Evolutionary conservation across 495 filamentous ascomycete species (phyloP), one percentile per base, ranked within the genome.

Genomic region (Aspergillus diversus): DNA sequence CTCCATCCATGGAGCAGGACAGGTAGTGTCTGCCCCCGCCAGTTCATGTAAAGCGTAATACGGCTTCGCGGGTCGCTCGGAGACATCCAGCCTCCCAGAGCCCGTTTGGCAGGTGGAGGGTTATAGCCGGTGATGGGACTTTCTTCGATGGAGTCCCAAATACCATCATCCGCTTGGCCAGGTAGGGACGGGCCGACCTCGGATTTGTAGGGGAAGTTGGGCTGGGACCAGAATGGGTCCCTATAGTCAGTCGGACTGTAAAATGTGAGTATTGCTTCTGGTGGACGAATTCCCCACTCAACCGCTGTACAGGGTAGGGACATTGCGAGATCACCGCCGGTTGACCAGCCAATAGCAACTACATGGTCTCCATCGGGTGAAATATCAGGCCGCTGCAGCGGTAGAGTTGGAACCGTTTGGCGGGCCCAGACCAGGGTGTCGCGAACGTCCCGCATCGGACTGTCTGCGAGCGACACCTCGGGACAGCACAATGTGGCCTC

Each of bases 261-360:
- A 65, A 88, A 84, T 3, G 75, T 71, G 12, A 87, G 69, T 15
- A 85, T 79, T 0, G 79, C 83, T 3, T 78, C 58, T 0, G 84
- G 84, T 0, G 83, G 77, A 5, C 11, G 0, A 5, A 62, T 12
- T 17, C 60, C 60, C 1, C 39, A 43, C 12, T 50, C 7, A 1
- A 51, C 21, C 0, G 60, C 15, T 0, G 53, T 62, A 4, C 16
- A 62, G 1, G 60, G 43, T 0, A 81, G 55, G 3, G 78, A 71
- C 74, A 87, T 78, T n/a, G 84, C 83, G 0, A 89, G 73, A 9
- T 76, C 73, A 0, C 84, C 85, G 6, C 84, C 85, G 0, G 80
- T 75, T 0, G 84, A 87, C 85, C 84, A 88, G 0, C 86, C 84
- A 0, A 89, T 68, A 0, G 71, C 80, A 0, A 81, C 80, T 3